Evolutionary conservation across 2,329 filamentous ascomycete species (phyloP), one percentile per base, ranked within the genome.

Genomic region (Cladosporium phlei): DNA sequence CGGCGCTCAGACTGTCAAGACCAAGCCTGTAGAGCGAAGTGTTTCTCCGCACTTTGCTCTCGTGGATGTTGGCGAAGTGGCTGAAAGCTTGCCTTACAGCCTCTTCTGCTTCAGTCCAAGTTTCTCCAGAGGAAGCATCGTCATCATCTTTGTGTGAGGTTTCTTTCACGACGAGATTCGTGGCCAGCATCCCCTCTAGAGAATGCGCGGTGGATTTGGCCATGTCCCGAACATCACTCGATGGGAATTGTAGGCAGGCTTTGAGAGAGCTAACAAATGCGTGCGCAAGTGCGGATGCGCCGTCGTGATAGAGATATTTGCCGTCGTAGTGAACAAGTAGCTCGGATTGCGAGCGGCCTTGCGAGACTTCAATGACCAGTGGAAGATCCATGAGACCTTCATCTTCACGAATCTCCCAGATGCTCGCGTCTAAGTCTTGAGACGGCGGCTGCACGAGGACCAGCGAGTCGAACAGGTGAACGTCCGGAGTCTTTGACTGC

Each of bases 11-110:
- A 61, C 90, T 96, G 65, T 96, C 90, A 3, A 96, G 70, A 0
- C 91, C 91, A n/a, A 95, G 77, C 48, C 85, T 82, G 57, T 91
- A 95, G 38, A 97, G 88, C 0, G 86, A 88, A 0, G 81, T 88
- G 8, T 76, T 61, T 10, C 73, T 74, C 3, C 62, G 58, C 37
- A 95, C 82, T 0, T 67, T 69, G 0, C 71, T 57, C 2, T 61
- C 47, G 0, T 76, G 62, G 4, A 76, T 65, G 2, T 72, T 68
- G 1, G 85, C 81, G 19, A 93, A 72, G 5, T 67, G 67, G 0
- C 79, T 73, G 14, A 90, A 64, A 0, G 80, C 69, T 0, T 71
- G 59, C 4, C 82, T 76, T 28, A 89, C 71, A 3, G 60, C 56
- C 0, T 54, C 53, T 56, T 88, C 82, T 0, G 69, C 56, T 1